Conservation (phyloP, 2,329 filamentous ascomycete genomes). For the Verruconis gallopava region DNA sequence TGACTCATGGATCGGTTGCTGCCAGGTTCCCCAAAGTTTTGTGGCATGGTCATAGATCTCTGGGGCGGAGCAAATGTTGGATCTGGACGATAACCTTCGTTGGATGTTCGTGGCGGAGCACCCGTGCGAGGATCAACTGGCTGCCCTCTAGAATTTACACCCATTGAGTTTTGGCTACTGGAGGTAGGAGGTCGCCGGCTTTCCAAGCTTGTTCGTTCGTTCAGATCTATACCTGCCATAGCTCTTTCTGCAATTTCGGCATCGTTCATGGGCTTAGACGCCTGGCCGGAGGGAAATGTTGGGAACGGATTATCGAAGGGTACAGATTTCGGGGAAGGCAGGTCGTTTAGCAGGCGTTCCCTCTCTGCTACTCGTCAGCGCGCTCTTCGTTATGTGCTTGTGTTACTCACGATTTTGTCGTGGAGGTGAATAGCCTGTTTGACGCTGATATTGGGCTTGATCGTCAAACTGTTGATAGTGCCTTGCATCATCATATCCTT, state of each 20-base stretch:
- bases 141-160: not conserved
- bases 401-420: constrained; percentile 5
- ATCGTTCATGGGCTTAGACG: constrained; percentile 11
- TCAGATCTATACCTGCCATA: constrained; percentile 5
- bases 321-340: constrained; percentile 4
- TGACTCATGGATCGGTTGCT: constrained; percentile 23
- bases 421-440: constrained; percentile 4
- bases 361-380: not conserved
- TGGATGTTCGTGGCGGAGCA: constrained; percentile 4
- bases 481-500: not conserved
- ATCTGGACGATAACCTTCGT: constrained; percentile 2
- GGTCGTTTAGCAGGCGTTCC: constrained; percentile 1
- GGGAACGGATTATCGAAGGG: constrained; percentile 36
- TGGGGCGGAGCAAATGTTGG: constrained; percentile 4
- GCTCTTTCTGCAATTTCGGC: constrained; percentile 10
- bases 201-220: constrained; percentile 7
- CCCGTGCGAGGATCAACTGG: not conserved
- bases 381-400: not conserved
- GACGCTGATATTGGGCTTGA: not conserved
- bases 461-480: not conserved
- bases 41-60: constrained; percentile 26
- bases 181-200: constrained; percentile 3
- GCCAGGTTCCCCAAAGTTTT: constrained; percentile 23
- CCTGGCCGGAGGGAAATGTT: constrained; percentile 19
- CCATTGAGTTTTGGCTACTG: constrained; percentile 3